These are phyloP conservation scores for Aspergillus neotritici DNA, from an alignment of 2,329 filamentous ascomycete species.

Conservation along the genomic window DNA sequence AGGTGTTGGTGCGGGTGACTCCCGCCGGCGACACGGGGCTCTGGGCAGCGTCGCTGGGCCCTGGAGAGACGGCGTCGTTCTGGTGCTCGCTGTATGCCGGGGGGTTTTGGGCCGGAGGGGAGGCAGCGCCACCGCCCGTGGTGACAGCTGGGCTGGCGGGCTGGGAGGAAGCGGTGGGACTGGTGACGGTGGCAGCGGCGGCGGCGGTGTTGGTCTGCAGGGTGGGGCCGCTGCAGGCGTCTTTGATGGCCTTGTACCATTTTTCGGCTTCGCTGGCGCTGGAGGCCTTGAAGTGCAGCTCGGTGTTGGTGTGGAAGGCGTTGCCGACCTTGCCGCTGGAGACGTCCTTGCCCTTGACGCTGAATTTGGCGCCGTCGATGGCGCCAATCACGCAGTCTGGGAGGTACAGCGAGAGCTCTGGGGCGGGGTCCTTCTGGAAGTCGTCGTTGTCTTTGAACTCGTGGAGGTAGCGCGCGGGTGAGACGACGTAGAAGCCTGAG, in stretches of 20 bases:
- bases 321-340: constrained; percentile 69
- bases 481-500: constrained; percentile 83
- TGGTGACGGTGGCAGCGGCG: constrained; percentile 6
- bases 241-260: constrained; percentile 71
- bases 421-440: constrained; percentile 52
- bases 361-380: constrained; percentile 75
- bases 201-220: constrained; percentile 7
- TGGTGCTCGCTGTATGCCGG: constrained; percentile 24
- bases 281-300: constrained; percentile 83
- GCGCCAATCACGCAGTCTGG: constrained; percentile 79
- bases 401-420: constrained; percentile 85
- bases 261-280: constrained; percentile 72
- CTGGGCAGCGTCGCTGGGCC: neutral
- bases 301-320: constrained; percentile 72
- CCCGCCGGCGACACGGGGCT: neutral
- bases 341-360: constrained; percentile 89
- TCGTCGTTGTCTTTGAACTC: constrained; percentile 93
- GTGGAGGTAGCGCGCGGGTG: constrained; percentile 80
- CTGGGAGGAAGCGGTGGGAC: constrained; percentile 4
- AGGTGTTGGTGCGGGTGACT: constrained; percentile 1
- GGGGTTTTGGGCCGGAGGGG: constrained; percentile 8
- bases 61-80: constrained; percentile 2
- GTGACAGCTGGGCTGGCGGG: constrained; percentile 11
- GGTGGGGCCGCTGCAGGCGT: constrained; percentile 18
- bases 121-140: neutral